A percentile compares a stretch with the other conserved stretches of the same genome.
phyloP scores from a whole-genome alignment of 768 basidiomycete species.

The Lactarius quietus region DNA sequence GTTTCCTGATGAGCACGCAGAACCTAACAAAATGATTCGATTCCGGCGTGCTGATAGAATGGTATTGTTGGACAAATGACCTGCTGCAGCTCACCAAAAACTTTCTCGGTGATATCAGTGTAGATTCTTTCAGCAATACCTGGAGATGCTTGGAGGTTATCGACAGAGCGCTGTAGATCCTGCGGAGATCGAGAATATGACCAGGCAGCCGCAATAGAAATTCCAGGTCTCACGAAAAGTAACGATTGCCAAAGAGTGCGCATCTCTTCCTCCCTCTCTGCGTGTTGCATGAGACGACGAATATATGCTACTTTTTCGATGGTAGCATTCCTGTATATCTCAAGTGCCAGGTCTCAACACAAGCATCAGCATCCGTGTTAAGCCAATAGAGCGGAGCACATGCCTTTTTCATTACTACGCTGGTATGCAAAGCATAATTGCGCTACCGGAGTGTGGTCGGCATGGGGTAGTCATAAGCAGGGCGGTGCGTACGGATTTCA shows the following conservation, averaged over 20 bases:
- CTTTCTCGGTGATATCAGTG: slow-evolving; percentile 5
- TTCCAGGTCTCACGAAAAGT: slow-evolving; percentile 9
- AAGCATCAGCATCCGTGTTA: not conserved
- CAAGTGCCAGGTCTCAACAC: slow-evolving; percentile 17
- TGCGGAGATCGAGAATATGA: not conserved
- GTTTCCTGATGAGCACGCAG: slow-evolving; percentile 11
- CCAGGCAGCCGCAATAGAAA: not conserved
- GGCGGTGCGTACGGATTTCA: slow-evolving; percentile 22
- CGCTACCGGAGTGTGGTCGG: slow-evolving; percentile 10
- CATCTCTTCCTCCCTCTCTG: slow-evolving; percentile 12
- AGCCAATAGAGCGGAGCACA: not conserved
- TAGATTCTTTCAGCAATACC: slow-evolving; percentile 12
- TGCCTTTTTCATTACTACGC: slow-evolving; percentile 21
- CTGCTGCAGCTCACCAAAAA: slow-evolving; percentile 16
- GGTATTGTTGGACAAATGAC: not conserved
- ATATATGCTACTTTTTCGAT: slow-evolving; percentile 25
- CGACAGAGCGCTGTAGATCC: slow-evolving; percentile 15
- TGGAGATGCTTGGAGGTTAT: slow-evolving; percentile 8
- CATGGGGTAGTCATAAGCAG: not conserved
- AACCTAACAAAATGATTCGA: not conserved
- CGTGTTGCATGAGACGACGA: slow-evolving; percentile 16
- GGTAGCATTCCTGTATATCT: slow-evolving; percentile 26
- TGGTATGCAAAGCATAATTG: slow-evolving; percentile 26
- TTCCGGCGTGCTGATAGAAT: not conserved
- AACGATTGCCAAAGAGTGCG: slow-evolving; percentile 14